Conservation (phyloP, 495 filamentous ascomycete species). For the Aspergillus bertholletiae region DNA sequence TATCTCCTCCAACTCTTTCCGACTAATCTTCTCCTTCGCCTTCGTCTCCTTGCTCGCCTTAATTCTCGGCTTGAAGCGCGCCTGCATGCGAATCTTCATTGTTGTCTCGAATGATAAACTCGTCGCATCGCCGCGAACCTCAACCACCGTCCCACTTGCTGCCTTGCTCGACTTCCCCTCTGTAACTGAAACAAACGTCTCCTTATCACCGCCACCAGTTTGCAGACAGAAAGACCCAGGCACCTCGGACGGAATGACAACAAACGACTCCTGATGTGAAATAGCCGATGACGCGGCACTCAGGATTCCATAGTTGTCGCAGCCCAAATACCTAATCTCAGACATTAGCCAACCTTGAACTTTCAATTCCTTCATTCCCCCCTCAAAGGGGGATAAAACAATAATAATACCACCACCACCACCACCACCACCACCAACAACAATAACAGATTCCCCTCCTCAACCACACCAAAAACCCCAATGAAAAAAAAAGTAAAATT, state of each 20-base stretch:
- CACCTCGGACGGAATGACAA: conserved; percentile 60
- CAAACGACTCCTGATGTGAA: conserved; percentile 75
- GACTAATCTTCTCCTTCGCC: conserved; percentile 76
- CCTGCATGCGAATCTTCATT: conserved; percentile 87
- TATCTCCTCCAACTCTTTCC: conserved; percentile 80
- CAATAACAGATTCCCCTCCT: too few species aligned
- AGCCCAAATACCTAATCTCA: conserved; percentile 61
- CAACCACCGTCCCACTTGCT: conserved; percentile 35
- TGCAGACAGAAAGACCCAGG: conserved; percentile 67
- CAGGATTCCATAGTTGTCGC: conserved; percentile 78
- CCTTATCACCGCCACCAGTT: conserved; percentile 39
- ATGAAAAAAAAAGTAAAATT: background rate
- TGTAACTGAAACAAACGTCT: conserved; percentile 51
- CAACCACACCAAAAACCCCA: too few species aligned
- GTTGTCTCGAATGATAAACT: conserved; percentile 70
- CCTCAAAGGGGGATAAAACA: background rate
- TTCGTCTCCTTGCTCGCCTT: conserved; percentile 76
- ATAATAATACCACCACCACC: too few species aligned
- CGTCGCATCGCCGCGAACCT: conserved; percentile 74
- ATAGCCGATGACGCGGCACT: conserved; percentile 77
- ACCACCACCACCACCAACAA: too few species aligned
- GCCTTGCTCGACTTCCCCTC: conserved; percentile 39
- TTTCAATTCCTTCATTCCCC: background rate
- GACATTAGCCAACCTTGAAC: background rate
- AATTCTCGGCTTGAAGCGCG: conserved; percentile 81